Evolutionary conservation across 768 basidiomycete genomes (phyloP), one percentile per base, ranked within the genome.

Genomic region (Epithele typhae): DNA sequence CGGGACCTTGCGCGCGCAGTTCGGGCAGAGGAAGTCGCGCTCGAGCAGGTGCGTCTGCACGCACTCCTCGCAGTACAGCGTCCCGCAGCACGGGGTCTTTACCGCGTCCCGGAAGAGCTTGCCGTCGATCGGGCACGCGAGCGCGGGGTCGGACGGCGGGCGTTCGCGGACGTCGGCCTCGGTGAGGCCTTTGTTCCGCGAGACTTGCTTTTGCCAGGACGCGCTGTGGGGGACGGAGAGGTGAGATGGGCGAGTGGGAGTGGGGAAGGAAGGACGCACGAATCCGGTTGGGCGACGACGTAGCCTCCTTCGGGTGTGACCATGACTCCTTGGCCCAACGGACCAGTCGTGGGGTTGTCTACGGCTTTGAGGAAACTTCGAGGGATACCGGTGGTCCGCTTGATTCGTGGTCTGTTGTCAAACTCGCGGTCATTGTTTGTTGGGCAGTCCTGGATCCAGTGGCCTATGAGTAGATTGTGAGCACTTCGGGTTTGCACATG

Each of bases 381-480:
- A 4, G 96, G 96, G 51, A 99, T 99, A 67, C 96, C 96, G 9
- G 96, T 99, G 4, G 96, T 98, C 41, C 96, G 79, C 63, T 97
- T 97, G 64, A 99, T 94, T 22, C 94, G 86, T 38, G 95, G 95
- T 47, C 87, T 75, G 59, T 98, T 87, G 65, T 95, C 92, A 54
- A 85, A 96, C 40, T 94, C 92, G 41, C 92, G 86, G 62, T 99
- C 92, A 57, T 87, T 93, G 64, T 97, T 97, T 5, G 93, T 96
- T 1, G 96, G 96, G 63, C 96, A 99, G 53, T 96, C 91, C 63
- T 99, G 94, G 54, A 99, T 99, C 96, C 96, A 99, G 62, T 99
- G 96, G 33, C 96, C 95, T 97, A 63, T 17, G 18, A 37, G 37
- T 46, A 17, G 17, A 3, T 9, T 23, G n/a, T n/a, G n/a, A n/a